Evolutionary conservation across 2,329 filamentous ascomycete genomes (phyloP).

Genomic region (Aspergillus tanneri): DNA sequence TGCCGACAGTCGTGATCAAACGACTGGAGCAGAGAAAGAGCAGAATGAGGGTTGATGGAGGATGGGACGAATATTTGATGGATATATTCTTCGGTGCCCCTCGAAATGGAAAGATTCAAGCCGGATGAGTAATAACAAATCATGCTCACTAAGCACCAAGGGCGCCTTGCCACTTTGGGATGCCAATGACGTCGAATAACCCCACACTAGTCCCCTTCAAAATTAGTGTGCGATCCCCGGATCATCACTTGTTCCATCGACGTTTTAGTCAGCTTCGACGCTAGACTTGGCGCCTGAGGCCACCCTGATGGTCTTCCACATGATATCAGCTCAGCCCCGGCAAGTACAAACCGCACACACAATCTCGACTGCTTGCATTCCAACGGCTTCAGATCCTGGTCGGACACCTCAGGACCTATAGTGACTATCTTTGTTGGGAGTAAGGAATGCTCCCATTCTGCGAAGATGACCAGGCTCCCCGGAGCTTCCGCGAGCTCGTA

Average conservation of each 20-base stretch:
- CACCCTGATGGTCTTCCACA: constrained; percentile 7
- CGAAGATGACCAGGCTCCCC: constrained; percentile 45
- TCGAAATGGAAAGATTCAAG: not conserved
- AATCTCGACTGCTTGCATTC: not conserved
- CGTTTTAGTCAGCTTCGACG: not conserved
- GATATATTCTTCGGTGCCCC: constrained; percentile 5
- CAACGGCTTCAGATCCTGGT: not conserved
- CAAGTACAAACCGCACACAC: constrained; percentile 10
- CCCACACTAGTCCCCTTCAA: not conserved
- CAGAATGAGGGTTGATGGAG: not conserved
- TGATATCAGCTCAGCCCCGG: constrained; percentile 23
- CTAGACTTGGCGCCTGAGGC: constrained; percentile 18
- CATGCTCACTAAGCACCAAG: constrained; percentile 20
- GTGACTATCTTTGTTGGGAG: not conserved
- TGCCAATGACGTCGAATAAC: constrained; percentile 19
- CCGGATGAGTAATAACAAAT: not conserved
- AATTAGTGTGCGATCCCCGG: not conserved
- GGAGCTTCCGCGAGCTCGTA: constrained; percentile 39
- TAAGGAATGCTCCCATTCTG: constrained; percentile 28
- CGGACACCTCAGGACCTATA: not conserved
- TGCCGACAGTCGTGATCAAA: not conserved
- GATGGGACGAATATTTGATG: not conserved
- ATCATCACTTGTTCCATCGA: not conserved
- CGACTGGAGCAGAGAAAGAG: not conserved
- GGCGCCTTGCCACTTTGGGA: constrained; percentile 19